These are phyloP conservation scores for Aschersonia sp. DNA, from an alignment of 2,329 filamentous ascomycete genomes.

Conservation along the genomic window DNA sequence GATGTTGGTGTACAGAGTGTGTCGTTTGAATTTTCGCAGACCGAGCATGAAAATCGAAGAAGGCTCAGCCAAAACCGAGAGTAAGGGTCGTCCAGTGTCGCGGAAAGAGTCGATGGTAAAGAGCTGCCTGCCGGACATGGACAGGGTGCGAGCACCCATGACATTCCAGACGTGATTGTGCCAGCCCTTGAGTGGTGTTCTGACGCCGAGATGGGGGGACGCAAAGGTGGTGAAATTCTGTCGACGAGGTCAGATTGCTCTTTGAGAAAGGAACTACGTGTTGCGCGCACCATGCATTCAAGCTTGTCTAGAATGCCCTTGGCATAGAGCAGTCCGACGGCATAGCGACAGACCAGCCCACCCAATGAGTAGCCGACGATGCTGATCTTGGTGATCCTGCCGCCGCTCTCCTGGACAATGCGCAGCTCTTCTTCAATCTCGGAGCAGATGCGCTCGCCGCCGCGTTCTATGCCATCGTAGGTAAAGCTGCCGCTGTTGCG, in stretches of 20 bases:
- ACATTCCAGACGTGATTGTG: conserved; percentile 63
- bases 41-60: conserved; percentile 76
- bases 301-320: conserved; percentile 68
- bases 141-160: conserved; percentile 68
- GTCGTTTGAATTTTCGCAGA: conserved; percentile 59
- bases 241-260: neutral
- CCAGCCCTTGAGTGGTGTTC: conserved; percentile 52
- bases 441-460: conserved; percentile 50
- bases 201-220: conserved; percentile 66
- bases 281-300: conserved; percentile 52
- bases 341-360: conserved; percentile 74
- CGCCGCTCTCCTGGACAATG: conserved; percentile 43
- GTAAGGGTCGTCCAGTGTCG: conserved; percentile 64
- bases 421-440: conserved; percentile 53
- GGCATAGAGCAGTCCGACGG: conserved; percentile 68
- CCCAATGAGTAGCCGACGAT: conserved; percentile 83
- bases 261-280: neutral
- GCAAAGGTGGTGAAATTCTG: conserved; percentile 90
- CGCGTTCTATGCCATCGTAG: conserved; percentile 54
- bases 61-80: conserved; percentile 69
- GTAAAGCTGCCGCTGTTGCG: conserved; percentile 61
- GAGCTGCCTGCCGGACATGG: conserved; percentile 71
- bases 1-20: conserved; percentile 73
- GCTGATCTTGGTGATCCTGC: conserved; percentile 67
- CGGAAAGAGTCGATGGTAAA: conserved; percentile 81